A percentile compares a stretch with the other conserved stretches of the same genome.
Conservation (phyloP, 305 asterid genomes). For the Solanum chacoense region DNA sequence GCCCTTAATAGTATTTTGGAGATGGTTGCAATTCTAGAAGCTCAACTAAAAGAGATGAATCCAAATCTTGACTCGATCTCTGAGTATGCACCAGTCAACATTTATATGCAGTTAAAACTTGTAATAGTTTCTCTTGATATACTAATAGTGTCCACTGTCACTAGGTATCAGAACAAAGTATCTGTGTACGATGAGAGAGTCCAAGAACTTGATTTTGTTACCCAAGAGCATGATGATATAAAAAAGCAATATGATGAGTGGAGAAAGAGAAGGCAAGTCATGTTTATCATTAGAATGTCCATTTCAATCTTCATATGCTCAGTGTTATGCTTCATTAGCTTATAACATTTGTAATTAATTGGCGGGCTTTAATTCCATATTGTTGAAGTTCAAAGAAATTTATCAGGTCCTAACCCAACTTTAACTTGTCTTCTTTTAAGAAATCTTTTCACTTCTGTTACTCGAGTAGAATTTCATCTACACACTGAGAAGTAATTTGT, state of each 20-base stretch:
- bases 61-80: constrained; percentile 90
- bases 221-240: constrained; percentile 72
- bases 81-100: constrained; percentile 43
- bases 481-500: neutral
- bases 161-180: constrained; percentile 63
- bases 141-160: constrained; percentile 1
- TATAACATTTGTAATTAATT: neutral
- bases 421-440: neutral
- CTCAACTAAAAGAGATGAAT: constrained; percentile 84
- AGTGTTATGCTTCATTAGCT: neutral
- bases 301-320: neutral
- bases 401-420: neutral
- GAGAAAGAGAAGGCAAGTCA: constrained; percentile 63
- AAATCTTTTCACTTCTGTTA: neutral
- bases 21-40: constrained; percentile 80
- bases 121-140: neutral
- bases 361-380: constrained; percentile 6
- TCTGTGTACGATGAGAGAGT: constrained; percentile 61
- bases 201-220: constrained; percentile 64
- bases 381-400: neutral
- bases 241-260: constrained; percentile 80
- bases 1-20: constrained; percentile 68
- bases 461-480: neutral
- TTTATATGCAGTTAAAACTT: neutral
- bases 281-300: neutral